phyloP scores from a whole-genome alignment of 106 monocot genomes.

The Allium sativum region DNA sequence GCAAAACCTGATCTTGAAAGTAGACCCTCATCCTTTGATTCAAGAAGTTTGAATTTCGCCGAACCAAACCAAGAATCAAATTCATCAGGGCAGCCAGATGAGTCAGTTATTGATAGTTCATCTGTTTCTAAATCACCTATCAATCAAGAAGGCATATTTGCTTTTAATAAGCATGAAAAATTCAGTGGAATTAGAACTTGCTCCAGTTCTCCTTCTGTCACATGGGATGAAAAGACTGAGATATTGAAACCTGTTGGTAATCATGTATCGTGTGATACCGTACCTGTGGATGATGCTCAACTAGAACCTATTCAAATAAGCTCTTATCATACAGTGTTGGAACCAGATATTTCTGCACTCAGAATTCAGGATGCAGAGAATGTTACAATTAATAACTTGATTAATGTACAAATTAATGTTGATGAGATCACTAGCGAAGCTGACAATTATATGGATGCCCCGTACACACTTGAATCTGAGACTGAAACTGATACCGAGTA shows the following conservation, averaged over 20 bases:
- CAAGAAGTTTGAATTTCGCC: constrained; percentile 33
- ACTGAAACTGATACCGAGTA: constrained; percentile 39
- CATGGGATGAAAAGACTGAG: constrained; percentile 57
- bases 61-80: constrained; percentile 35
- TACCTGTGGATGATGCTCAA: constrained; percentile 8
- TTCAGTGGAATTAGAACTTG: constrained; percentile 14
- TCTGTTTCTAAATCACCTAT: constrained; percentile 20
- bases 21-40: constrained; percentile 49
- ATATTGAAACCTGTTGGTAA: constrained; percentile 21
- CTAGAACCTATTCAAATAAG: constrained; percentile 4
- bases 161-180: constrained; percentile 17
- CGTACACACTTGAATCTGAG: constrained; percentile 50
- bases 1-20: constrained; percentile 44
- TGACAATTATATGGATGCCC: constrained; percentile 62
- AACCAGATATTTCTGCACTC: constrained; percentile 9
- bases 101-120: constrained; percentile 15
- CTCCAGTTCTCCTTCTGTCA: constrained; percentile 27
- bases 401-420: constrained; percentile 10
- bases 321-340: constrained; percentile 8
- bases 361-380: constrained; percentile 2
- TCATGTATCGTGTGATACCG: constrained; percentile 6
- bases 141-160: constrained; percentile 12
- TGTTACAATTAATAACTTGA: not conserved
- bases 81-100: constrained; percentile 24
- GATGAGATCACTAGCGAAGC: constrained; percentile 43